phyloP scores from a whole-genome alignment of 768 basidiomycete species.

The Tricholoma hemisulphureum region DNA sequence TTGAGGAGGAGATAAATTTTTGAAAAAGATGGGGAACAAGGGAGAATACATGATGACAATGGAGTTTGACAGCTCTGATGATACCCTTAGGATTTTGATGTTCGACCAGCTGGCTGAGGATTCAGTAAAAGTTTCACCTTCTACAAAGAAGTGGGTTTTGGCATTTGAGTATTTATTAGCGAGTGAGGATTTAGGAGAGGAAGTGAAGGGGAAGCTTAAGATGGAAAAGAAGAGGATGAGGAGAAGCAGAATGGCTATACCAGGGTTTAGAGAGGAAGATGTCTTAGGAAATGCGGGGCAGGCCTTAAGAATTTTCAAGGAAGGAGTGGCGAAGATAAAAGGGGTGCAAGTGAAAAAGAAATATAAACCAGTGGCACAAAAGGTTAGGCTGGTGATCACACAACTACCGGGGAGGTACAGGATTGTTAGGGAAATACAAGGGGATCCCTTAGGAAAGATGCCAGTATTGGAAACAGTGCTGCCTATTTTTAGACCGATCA shows the following conservation, averaged over 20 bases:
- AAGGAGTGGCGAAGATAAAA: background rate
- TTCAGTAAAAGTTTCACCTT: too few relatives aligned
- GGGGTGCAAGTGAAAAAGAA: too few relatives aligned
- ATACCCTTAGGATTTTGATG: too few relatives aligned
- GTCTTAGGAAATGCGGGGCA: background rate
- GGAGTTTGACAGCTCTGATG: too few relatives aligned
- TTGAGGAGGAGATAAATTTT: too few relatives aligned
- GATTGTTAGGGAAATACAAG: background rate
- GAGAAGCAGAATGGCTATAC: background rate
- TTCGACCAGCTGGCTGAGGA: too few relatives aligned
- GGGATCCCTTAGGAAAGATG: too few relatives aligned
- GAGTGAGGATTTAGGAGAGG: background rate
- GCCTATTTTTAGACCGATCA: background rate
- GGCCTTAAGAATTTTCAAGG: background rate
- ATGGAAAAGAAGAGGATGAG: background rate
- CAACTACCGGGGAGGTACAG: background rate
- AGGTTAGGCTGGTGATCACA: background rate
- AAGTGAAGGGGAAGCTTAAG: background rate
- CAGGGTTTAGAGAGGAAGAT: background rate
- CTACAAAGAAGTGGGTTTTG: too few relatives aligned
- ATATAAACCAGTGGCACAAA: too few relatives aligned
- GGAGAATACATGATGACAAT: too few relatives aligned
- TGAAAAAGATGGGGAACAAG: too few relatives aligned
- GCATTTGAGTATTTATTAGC: background rate
- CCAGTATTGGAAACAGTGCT: background rate